phyloP scores from a whole-genome alignment of 768 basidiomycete species.

The Leccinum sublutescens region DNA sequence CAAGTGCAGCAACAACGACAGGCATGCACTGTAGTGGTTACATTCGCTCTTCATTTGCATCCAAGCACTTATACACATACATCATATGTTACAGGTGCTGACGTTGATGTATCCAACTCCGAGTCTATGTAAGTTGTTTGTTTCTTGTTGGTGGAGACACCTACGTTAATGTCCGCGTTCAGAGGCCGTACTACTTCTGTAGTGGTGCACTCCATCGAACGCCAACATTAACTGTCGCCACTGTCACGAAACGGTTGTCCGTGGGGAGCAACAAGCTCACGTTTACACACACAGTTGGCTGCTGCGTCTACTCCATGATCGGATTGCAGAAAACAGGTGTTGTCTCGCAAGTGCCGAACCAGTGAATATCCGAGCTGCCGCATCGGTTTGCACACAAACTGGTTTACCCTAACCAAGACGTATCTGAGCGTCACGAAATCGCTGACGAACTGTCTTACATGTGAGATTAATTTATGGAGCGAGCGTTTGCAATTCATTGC shows the following conservation, averaged over 20 bases:
- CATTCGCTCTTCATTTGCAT: constrained; percentile 7
- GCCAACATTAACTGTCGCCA: constrained; percentile 7
- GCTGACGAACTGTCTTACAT: constrained; percentile 70
- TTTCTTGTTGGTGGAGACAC: constrained; percentile 9
- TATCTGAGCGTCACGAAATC: not conserved
- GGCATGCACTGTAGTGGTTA: constrained; percentile 57
- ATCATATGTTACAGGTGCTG: constrained; percentile 49
- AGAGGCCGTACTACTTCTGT: constrained; percentile 49
- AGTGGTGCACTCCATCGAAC: constrained; percentile 48
- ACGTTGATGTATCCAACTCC: constrained; percentile 66
- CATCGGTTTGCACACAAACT: constrained; percentile 46
- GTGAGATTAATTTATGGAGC: constrained; percentile 24
- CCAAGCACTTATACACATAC: not conserved
- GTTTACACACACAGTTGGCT: constrained; percentile 43
- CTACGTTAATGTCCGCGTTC: constrained; percentile 33
- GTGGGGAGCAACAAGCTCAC: constrained; percentile 71
- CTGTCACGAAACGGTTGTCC: constrained; percentile 14
- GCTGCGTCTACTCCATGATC: constrained; percentile 7
- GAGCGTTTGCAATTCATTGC: not conserved
- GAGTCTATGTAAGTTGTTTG: constrained; percentile 53
- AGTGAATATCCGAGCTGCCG: constrained; percentile 55
- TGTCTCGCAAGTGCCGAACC: constrained; percentile 69
- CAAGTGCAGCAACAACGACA: constrained; percentile 79
- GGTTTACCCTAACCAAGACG: constrained; percentile 9
- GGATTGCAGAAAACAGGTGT: constrained; percentile 40